Evolutionary conservation across 2,329 filamentous ascomycete species (phyloP).

Genomic region (Alternaria alternata): DNA sequence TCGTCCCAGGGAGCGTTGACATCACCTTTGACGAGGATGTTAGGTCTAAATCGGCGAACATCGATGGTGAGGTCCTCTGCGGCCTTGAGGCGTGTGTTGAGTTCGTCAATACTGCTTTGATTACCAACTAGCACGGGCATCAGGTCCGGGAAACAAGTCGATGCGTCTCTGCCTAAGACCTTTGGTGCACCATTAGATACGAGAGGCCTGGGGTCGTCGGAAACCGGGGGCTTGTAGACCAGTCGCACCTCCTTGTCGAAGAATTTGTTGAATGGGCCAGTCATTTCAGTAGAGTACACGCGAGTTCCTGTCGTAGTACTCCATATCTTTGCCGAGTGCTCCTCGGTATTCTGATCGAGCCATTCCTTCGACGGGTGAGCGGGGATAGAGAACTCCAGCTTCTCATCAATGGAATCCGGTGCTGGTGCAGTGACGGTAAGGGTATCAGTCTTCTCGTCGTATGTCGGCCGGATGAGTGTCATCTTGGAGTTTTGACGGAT

Average conservation of each 20-base stretch:
- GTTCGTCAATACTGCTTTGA: constrained; percentile 64
- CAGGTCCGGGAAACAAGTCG: constrained; percentile 67
- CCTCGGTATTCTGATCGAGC: constrained; percentile 62
- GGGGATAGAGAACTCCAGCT: constrained; percentile 59
- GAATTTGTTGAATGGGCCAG: constrained; percentile 63
- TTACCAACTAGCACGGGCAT: constrained; percentile 65
- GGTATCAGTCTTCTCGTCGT: constrained; percentile 55
- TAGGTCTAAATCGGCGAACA: constrained; percentile 65
- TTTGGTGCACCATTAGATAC: constrained; percentile 64
- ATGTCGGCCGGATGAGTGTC: constrained; percentile 67
- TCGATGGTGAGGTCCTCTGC: constrained; percentile 64
- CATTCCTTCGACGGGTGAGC: constrained; percentile 63
- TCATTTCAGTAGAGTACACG: constrained; percentile 61
- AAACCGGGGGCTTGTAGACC: constrained; percentile 67
- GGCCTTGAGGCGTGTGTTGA: constrained; percentile 62
- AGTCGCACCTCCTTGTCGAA: constrained; percentile 64
- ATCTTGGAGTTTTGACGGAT: constrained; percentile 68
- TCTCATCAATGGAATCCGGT: constrained; percentile 44
- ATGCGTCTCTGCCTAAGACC: constrained; percentile 62
- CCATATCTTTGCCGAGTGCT: constrained; percentile 65
- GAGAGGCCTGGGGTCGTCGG: constrained; percentile 59
- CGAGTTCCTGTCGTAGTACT: constrained; percentile 65
- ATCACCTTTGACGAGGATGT: constrained; percentile 66
- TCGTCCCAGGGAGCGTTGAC: constrained; percentile 65
- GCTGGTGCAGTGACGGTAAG: constrained; percentile 60